These are phyloP conservation scores for Plectranthus barbatus DNA, from an alignment of 257 asterid genomes.

Conservation along the genomic window DNA sequence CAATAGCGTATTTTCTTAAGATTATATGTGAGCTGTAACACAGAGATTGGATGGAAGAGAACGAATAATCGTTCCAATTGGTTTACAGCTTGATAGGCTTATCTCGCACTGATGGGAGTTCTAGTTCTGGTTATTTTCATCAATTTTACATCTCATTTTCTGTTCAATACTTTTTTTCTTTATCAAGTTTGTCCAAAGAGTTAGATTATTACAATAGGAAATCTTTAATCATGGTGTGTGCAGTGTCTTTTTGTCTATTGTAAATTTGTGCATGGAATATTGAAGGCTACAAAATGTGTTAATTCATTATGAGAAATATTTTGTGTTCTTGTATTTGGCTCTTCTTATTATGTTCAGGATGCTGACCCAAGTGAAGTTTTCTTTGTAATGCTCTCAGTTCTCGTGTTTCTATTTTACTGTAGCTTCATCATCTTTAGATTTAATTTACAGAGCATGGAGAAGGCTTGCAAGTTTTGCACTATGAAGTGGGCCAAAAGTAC, in stretches of 20 bases:
- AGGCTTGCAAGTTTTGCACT: slow-evolving; percentile 79
- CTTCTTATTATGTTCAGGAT: slow-evolving; percentile 1
- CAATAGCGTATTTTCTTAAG: not conserved
- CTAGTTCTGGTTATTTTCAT: not conserved
- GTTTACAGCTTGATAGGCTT: not conserved
- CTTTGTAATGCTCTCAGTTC: not conserved
- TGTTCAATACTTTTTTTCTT: not conserved
- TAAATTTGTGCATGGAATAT: not conserved
- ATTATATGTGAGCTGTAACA: not conserved
- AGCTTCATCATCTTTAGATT: slow-evolving; percentile 7
- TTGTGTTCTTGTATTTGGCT: not conserved
- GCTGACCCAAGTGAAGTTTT: not conserved
- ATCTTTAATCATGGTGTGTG: not conserved
- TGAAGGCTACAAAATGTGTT: not conserved
- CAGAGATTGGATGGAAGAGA: too few species aligned
- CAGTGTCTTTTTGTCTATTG: not conserved
- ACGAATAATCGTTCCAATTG: not conserved
- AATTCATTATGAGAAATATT: not conserved
- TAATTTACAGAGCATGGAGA: slow-evolving; percentile 72
- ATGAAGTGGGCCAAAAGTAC: slow-evolving; percentile 83
- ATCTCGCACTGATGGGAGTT: not conserved
- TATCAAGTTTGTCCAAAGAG: not conserved
- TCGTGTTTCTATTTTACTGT: not conserved
- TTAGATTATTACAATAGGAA: not conserved
- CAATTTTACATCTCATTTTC: not conserved